Percentiles rank a stretch among this genome's conserved stretches.
Conservation (phyloP, 257 asterid species). For the Mentha longifolia region DNA sequence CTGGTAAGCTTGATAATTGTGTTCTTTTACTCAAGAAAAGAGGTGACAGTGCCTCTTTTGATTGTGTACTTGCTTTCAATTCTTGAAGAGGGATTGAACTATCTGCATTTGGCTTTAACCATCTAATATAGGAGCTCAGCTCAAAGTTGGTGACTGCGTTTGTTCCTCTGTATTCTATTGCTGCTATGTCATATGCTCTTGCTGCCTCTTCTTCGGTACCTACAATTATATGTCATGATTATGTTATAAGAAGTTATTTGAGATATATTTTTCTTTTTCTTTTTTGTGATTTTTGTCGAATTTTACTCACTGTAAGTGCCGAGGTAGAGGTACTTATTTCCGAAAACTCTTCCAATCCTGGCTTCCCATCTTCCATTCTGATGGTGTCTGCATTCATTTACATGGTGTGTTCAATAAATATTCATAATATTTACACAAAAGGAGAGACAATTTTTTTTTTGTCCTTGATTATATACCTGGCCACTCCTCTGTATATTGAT, state of each 20-base stretch:
- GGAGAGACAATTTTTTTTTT: neutral
- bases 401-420: constrained; percentile 9
- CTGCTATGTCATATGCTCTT: constrained; percentile 59
- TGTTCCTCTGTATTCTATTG: constrained; percentile 56
- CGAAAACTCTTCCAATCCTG: constrained; percentile 51
- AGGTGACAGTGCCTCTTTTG: constrained; percentile 1
- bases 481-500: constrained; percentile 50
- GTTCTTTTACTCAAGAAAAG: constrained; percentile 11
- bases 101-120: constrained; percentile 50
- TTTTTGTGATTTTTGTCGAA: neutral
- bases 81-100: constrained; percentile 31
- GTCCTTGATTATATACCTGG: constrained; percentile 41
- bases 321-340: constrained; percentile 53
- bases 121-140: constrained; percentile 47
- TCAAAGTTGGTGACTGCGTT: constrained; percentile 59
- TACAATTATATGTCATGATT: constrained; percentile 32
- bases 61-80: constrained; percentile 20
- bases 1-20: constrained; percentile 36
- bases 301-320: constrained; percentile 51
- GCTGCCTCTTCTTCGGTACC: constrained; percentile 69
- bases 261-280: constrained; percentile 13
- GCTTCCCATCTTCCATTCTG: constrained; percentile 65
- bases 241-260: constrained; percentile 6
- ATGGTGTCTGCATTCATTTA: constrained; percentile 46
- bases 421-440: neutral